Evolutionary conservation across 2,329 filamentous ascomycete species (phyloP), one percentile per base, ranked within the genome.

Genomic region (Fonsecaea monophora): DNA sequence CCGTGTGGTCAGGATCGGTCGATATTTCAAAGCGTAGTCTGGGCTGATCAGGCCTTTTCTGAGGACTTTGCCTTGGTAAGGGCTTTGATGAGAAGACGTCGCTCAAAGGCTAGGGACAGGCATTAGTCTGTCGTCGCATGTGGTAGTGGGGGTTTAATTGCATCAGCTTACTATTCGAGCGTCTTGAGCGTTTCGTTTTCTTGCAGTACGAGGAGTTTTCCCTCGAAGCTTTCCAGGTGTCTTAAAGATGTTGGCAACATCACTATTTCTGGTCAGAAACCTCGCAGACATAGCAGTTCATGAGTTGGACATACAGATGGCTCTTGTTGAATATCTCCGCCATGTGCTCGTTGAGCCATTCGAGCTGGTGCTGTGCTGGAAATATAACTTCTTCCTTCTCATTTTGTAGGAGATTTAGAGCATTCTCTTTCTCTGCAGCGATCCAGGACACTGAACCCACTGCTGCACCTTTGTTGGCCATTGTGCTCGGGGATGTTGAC

Each of bases 321-420:
- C 93, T 91, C 73, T 90, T 89, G 74, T 89, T 90, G 77, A 98
- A 96, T 75, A 99, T 92, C 70, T 96, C 92, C 58, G 88, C 88
- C 94, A 99, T 97, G 78, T 99, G 95, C 81, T 98, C 95, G 76
- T 99, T 98, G 74, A 99, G 84, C 95, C 95, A 99, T 77, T 98
- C 94, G 75, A 98, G 83, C 78, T 99, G 95, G 80, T 98, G 96
- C 66, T 92, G 88, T 69, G 92, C 94, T 35, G 93, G 92, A 80
- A 92, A 98, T 53, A 91, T 88, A 76, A 98, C 96, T 80, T 99
- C 96, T 72, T 98, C 94, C 62, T 92, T 86, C 78, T 98, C 95
- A 64, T 92, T 87, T 55, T 90, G 85, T 15, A 91, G 86, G 70
- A 97, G 89, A 71, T 91, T 86, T 62, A 88, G 82, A 13, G 92